A percentile compares a stretch with the other conserved stretches of the same genome.
Evolutionary conservation across 169 alveolate genomes (phyloP).

Genomic region (Plasmodium inui): DNA sequence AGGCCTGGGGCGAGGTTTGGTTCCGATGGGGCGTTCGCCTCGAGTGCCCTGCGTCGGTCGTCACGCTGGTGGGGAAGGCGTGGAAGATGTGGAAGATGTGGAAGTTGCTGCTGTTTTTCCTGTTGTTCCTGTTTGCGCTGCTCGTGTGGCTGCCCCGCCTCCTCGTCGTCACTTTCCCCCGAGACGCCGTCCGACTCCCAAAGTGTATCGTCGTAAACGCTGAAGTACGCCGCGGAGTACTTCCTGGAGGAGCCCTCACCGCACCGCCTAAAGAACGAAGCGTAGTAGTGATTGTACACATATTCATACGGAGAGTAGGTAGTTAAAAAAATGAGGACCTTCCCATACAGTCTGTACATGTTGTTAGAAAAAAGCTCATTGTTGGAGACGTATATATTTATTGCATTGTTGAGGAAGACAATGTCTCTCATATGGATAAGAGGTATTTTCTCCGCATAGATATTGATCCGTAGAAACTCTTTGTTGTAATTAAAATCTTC

Average conservation of each 20-base stretch:
- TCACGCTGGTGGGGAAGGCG: too few relatives aligned
- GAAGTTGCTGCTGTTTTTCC: too few relatives aligned
- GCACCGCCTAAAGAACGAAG: constrained; percentile 8
- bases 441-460: constrained; percentile 71
- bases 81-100: too few relatives aligned
- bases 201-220: constrained; percentile 27
- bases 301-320: constrained; percentile 72
- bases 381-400: constrained; percentile 48
- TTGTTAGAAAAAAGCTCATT: constrained; percentile 23
- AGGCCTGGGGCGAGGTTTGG: not conserved
- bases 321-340: constrained; percentile 48
- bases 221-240: constrained; percentile 40
- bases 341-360: constrained; percentile 49
- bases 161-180: not conserved
- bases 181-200: not conserved
- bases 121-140: not conserved
- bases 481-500: constrained; percentile 17
- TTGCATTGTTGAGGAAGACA: constrained; percentile 39
- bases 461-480: constrained; percentile 61
- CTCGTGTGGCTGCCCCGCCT: not conserved
- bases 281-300: constrained; percentile 52
- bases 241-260: not conserved
- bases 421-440: constrained; percentile 59
- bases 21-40: not conserved
- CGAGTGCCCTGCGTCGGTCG: not conserved